Base-by-base conservation (phyloP, 2,329 filamentous ascomycete genomes). In the Colletotrichum ledebouriae region DNA sequence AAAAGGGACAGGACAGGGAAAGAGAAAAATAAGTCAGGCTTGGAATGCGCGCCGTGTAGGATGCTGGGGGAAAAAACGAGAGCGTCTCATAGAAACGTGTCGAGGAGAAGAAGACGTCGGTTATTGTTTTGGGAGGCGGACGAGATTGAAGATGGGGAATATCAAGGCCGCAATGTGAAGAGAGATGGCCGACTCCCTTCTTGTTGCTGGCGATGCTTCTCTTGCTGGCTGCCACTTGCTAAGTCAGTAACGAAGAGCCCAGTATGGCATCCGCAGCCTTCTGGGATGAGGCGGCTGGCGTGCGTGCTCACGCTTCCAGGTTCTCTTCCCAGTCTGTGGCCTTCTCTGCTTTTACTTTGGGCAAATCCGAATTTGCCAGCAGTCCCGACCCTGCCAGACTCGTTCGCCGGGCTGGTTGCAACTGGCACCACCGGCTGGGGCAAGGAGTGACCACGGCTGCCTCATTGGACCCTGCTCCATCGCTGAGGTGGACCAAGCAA, bases 121-220 rank as follows among this genome's bases (percentile, higher is more conserved):
- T 41, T 62, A 47, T 47, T 47, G 39, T 68, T 69, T 60, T 7
- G 11, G 41, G 50, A 66, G 63, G 55, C 17, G 41, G 33, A 56
- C 20, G 49, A 56, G 12, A 39, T 42, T 10, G 61, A 7, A 22
- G 12, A 41, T 6, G 33, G 20, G 41, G 11, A 20, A 60, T 69
- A 69, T 69, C 61, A 66, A 41, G n/a, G 33, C n/a, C 49, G 34
- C 29, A 59, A 66, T n/a, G 44, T 47, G 29, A 22, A 29, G 25
- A 25, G 25, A 56, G 62, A 34, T 66, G 55, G n/a, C 22, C 56
- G 61, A 37, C 62, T 49, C 52, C 55, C 56, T 66, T 66, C 61
- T 69, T 69, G 66, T 69, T 69, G 62, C 56, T 69, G 66, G 52
- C 42, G 50, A 61, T 61, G 59, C 34, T 52, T 53, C 44, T 52